phyloP scores from a whole-genome alignment of 1,284 basidiomycete genomes.

The Mrakiaceae sp. region DNA sequence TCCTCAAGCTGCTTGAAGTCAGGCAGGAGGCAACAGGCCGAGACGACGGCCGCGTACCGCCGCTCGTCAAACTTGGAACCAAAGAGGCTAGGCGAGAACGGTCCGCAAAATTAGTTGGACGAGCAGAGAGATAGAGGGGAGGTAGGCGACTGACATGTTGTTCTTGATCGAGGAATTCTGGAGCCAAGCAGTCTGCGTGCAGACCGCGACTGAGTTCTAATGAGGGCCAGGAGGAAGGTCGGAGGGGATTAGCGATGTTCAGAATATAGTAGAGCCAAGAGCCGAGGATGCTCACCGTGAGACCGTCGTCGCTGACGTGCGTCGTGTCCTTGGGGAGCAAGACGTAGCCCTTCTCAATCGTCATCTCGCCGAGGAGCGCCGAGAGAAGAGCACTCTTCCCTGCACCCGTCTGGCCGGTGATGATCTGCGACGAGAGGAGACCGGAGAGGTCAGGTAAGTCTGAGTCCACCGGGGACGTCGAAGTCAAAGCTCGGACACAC shows the following conservation, averaged over 20 bases:
- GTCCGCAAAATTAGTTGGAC: too few species aligned
- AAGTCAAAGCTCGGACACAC: neutral
- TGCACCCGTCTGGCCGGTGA: conserved; percentile 40
- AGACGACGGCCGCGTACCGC: conserved; percentile 51
- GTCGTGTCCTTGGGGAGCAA: conserved; percentile 54
- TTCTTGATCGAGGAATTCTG: conserved; percentile 38
- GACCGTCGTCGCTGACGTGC: conserved; percentile 45
- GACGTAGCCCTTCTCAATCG: conserved; percentile 59
- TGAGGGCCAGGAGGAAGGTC: too few species aligned
- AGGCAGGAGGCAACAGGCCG: conserved; percentile 43
- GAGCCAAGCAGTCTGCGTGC: conserved; percentile 75
- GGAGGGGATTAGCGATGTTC: too few species aligned
- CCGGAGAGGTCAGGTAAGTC: too few species aligned
- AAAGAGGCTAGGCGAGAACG: conserved; percentile 37
- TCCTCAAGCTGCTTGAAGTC: conserved; percentile 25
- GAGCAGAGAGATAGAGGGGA: too few species aligned
- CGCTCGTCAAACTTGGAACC: conserved; percentile 53
- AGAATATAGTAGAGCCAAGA: too few species aligned
- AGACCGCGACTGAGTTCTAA: conserved; percentile 65
- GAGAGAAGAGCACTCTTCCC: conserved; percentile 58
- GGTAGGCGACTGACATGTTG: conserved; percentile 40
- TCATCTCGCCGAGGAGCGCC: conserved; percentile 80
- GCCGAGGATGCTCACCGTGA: conserved; percentile 20
- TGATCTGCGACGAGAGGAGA: conserved; percentile 34
- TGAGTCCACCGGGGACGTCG: too few species aligned